phyloP scores from a whole-genome alignment of 306 rosid species.

The Sophora flavescens region DNA sequence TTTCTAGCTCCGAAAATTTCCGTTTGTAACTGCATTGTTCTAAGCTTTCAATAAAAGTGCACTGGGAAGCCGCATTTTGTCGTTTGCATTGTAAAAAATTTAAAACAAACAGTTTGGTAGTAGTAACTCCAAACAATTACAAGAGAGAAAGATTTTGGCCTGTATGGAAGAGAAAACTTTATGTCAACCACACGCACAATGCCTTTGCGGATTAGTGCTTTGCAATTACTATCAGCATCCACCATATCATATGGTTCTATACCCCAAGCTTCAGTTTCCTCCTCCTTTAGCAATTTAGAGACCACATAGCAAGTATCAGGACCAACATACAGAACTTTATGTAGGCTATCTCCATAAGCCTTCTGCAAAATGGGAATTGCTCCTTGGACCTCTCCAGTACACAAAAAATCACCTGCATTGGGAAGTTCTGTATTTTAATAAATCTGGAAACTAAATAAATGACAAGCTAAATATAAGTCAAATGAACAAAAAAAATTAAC shows the following conservation, averaged over 20 bases:
- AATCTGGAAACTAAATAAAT: not conserved
- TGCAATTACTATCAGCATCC: conserved; percentile 64
- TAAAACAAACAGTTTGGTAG: no score
- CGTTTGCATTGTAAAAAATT: no score
- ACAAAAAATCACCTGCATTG: conserved; percentile 60
- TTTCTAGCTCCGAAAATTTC: no score
- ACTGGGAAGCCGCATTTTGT: no score
- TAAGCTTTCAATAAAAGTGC: no score
- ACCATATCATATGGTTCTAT: conserved; percentile 72
- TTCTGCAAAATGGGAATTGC: conserved; percentile 60
- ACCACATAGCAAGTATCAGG: conserved; percentile 64
- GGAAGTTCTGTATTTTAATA: not conserved
- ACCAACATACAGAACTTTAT: conserved; percentile 64
- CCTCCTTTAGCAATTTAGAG: conserved; percentile 60
- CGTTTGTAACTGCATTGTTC: no score
- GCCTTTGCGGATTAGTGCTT: conserved; percentile 62
- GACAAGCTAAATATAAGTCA: conserved; percentile 16
- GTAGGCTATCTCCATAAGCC: conserved; percentile 63
- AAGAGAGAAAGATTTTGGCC: conserved; percentile 64
- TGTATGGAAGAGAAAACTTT: conserved; percentile 71
- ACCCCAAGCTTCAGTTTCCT: conserved; percentile 80
- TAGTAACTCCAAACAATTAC: no score
- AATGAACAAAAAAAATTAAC: conserved; percentile 11
- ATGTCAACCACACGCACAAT: conserved; percentile 66
- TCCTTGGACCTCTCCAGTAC: conserved; percentile 60